Conservation (phyloP, 2,329 filamentous ascomycete genomes). For the Aspergillus proliferans region DNA sequence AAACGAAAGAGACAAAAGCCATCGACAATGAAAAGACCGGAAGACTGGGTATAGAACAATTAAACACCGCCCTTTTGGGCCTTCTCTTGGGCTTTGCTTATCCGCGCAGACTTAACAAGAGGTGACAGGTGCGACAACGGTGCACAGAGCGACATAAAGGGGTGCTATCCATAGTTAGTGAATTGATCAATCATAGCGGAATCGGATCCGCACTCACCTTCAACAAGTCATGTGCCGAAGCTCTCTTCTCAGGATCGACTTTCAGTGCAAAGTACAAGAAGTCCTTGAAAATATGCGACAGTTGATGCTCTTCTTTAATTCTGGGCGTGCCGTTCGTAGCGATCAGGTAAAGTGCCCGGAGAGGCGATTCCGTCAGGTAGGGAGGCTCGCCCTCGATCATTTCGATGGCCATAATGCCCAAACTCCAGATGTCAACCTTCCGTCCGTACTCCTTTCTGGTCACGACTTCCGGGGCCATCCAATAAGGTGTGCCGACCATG, state of each 20-base stretch:
- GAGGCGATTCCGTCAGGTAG: slow-evolving; percentile 88
- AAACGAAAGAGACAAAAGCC: slow-evolving; percentile 25
- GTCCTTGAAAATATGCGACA: slow-evolving; percentile 78
- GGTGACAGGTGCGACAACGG: slow-evolving; percentile 73
- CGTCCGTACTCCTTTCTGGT: slow-evolving; percentile 96
- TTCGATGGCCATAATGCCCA: slow-evolving; percentile 99
- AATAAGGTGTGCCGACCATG: slow-evolving; percentile 98
- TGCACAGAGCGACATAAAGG: slow-evolving; percentile 72
- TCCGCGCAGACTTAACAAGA: slow-evolving; percentile 76
- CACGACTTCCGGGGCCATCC: slow-evolving; percentile 99
- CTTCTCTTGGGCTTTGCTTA: slow-evolving; percentile 80
- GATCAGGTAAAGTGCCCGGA: slow-evolving; percentile 90
- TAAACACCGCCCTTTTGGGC: slow-evolving; percentile 54
- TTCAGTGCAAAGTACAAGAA: slow-evolving; percentile 90
- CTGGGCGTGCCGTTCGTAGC: slow-evolving; percentile 92
- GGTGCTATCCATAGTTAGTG: slow-evolving; percentile 51
- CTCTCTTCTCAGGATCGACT: slow-evolving; percentile 94
- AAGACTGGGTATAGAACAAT: slow-evolving; percentile 14
- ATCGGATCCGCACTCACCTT: slow-evolving; percentile 56
- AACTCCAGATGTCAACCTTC: slow-evolving; percentile 97
- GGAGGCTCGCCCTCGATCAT: slow-evolving; percentile 99
- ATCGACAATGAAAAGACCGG: slow-evolving; percentile 16
- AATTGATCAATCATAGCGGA: too few relatives aligned
- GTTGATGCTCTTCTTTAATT: slow-evolving; percentile 84
- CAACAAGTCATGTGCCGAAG: slow-evolving; percentile 87